Base-by-base conservation (phyloP, 2,329 filamentous ascomycete species). In the Aphanocladium album region DNA sequence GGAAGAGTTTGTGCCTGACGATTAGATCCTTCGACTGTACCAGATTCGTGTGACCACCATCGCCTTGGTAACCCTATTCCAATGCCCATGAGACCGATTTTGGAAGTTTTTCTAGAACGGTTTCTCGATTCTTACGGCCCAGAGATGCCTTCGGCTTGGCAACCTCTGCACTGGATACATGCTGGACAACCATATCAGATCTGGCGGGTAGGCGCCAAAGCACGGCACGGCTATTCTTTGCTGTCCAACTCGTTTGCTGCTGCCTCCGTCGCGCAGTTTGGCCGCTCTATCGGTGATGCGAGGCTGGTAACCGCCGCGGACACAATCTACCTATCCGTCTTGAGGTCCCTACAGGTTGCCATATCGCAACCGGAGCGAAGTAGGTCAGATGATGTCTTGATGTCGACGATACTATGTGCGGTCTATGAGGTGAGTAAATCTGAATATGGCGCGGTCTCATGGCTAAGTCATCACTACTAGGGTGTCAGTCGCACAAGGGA, bases 101-200 rank as follows among this genome's bases (percentile, higher is more conserved):
- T 51, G 23, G 47, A 51, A 30, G 47, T 51, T 51, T 51, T 51
- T 23, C 7, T 51, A 23, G 47, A 51, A 51, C 19, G 47, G 47
- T 51, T 51, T 51, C 47, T 51, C 47, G 47, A 51, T 51, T 51
- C 47, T 3, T 51, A 51, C 30, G 47, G 47, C 23, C 47, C 47
- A 51, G 47, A 51, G n/a, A 51, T 51, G 47, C 47, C 47, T 12
- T 12, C 47, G 14, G 19, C 47, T 51, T 51, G 47, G 47, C 47
- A 51, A 35, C 47, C 47, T 19, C 47, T 51, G 8, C 47, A 51
- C 47, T 51, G 47, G 47, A 51, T 51, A 27, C 47, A 51, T 51
- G 19, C 12, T 30, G 47, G 47, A 51, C 47, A 51, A 21, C 47
- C 47, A 27, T 51, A 51, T 51, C 19, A 51, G 47, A 51, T 51